These are phyloP conservation scores for Paramecium tetraurelia DNA, from an alignment of 73 alveolate species.

Conservation along the genomic window DNA sequence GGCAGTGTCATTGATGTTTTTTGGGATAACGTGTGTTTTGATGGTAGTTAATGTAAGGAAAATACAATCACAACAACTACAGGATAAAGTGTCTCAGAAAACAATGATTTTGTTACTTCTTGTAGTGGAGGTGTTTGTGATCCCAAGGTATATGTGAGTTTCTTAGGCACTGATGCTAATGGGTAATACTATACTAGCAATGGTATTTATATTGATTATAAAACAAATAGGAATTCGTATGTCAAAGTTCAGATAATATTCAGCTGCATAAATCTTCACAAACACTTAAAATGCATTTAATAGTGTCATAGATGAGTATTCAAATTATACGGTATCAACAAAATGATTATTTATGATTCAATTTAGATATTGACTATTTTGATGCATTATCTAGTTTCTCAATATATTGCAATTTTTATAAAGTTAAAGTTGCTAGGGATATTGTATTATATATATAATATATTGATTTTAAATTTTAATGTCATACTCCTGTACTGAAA, in stretches of 20 bases:
- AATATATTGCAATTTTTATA: not conserved
- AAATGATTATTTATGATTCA: not conserved
- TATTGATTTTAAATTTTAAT: not conserved
- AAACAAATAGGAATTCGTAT: not conserved
- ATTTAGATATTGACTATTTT: not conserved
- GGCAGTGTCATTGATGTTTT: not conserved
- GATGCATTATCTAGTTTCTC: not conserved
- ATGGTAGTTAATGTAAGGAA: not conserved
- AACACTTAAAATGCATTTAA: not conserved
- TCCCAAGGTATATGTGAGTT: constrained; percentile 2
- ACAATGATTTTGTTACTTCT: not conserved
- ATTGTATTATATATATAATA: not conserved
- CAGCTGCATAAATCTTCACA: not conserved
- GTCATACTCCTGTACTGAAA: not conserved
- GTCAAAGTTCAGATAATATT: not conserved
- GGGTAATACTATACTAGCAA: not conserved
- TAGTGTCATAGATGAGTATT: not conserved
- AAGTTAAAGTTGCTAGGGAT: not conserved
- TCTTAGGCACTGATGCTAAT: constrained; percentile 14
- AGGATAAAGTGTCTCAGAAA: not conserved
- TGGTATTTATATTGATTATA: not conserved
- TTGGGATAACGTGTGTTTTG: constrained; percentile 2
- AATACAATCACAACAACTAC: not conserved
- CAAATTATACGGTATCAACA: not conserved
- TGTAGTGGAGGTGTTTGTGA: not conserved